These are phyloP conservation scores for Bryoglossum gracile DNA, from an alignment of 495 filamentous ascomycete genomes.

Conservation along the genomic window DNA sequence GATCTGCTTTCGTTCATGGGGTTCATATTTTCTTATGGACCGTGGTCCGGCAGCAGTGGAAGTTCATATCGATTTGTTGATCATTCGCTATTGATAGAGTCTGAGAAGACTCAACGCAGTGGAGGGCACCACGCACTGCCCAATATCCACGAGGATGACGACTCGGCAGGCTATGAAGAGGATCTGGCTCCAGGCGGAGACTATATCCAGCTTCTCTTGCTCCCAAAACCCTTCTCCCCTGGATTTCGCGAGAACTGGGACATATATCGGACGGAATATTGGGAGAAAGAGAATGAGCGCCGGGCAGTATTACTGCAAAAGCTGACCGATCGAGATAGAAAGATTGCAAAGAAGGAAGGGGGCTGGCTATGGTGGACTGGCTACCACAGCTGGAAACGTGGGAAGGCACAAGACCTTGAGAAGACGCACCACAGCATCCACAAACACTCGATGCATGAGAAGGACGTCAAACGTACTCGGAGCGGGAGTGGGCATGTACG, in stretches of 20 bases:
- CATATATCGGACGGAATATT: conserved; percentile 83
- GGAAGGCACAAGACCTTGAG: conserved; percentile 25
- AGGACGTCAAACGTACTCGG: conserved; percentile 36
- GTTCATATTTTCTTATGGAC: conserved; percentile 68
- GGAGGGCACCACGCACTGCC: conserved; percentile 20
- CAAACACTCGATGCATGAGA: conserved; percentile 11
- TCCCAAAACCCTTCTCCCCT: conserved; percentile 91
- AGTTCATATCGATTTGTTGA: conserved; percentile 65
- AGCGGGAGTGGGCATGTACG: conserved; percentile 43
- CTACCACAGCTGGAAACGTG: conserved; percentile 51
- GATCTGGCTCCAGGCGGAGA: conserved; percentile 85
- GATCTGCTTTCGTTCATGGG: conserved; percentile 62
- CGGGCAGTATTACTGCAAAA: conserved; percentile 64
- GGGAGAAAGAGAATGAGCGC: conserved; percentile 93
- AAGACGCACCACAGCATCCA: conserved; percentile 29
- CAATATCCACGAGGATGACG: conserved; percentile 25
- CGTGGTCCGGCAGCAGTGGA: conserved; percentile 54
- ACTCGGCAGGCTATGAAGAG: conserved; percentile 56
- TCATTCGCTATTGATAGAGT: conserved; percentile 40
- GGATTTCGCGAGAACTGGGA: conserved; percentile 98
- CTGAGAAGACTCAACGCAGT: conserved; percentile 34
- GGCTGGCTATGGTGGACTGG: conserved; percentile 77
- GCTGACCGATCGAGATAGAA: conserved; percentile 55
- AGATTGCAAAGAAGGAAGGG: conserved; percentile 58
- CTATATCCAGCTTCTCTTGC: conserved; percentile 79